Evolutionary conservation across 164 flowering plant species (phyloP), one percentile per base, ranked within the genome.

Genomic region (Magnolia kwangsiensis): DNA sequence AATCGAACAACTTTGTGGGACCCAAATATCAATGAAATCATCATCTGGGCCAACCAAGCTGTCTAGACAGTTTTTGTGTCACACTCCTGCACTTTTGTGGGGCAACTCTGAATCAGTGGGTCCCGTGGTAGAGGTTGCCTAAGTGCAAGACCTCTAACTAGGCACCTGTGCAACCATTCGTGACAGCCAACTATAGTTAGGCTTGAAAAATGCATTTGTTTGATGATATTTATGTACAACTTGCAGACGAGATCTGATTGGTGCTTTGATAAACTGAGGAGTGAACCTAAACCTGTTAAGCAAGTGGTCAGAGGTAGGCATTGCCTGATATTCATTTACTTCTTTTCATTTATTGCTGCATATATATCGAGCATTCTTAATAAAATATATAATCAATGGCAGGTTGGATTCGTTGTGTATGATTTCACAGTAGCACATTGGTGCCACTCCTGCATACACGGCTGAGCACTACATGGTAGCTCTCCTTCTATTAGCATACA

Each of bases 371-470:
- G 50, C 8, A 20, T 27, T 55, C 14, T 65, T 8, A 23, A 7
- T 27, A 5, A 49, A 27, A 1, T 77, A 11, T 71, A 24, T 55
- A 50, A 64, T 51, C 20, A 18, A 71, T 78, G 45, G 80, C 83
- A 96, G 99, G 99, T 96, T 81, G 99, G 99, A 29, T 77, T 96
- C 77, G 96, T 94, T 71, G 98, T 96, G 3, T 92, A 92, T 86
- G 97, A 92, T 67, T 94, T 27, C 98, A 14, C 99, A 96, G n/a
- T n/a, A 88, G 69, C 98, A 98, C 16, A 87, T 94, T 80, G 99
- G 99, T 75, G 99, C 99, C 11, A 96, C 99, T 76, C 99, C 98
- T 24, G 99, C 94, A 82, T 96, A 96, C 81, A 90, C 91, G 99
- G 99, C 99, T 73, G 99, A 98, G 68, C 87, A 84, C 75, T 96